Evolutionary conservation across 108 stramenopile genomes (phyloP).

Genomic region (Bacterosira constricta): DNA sequence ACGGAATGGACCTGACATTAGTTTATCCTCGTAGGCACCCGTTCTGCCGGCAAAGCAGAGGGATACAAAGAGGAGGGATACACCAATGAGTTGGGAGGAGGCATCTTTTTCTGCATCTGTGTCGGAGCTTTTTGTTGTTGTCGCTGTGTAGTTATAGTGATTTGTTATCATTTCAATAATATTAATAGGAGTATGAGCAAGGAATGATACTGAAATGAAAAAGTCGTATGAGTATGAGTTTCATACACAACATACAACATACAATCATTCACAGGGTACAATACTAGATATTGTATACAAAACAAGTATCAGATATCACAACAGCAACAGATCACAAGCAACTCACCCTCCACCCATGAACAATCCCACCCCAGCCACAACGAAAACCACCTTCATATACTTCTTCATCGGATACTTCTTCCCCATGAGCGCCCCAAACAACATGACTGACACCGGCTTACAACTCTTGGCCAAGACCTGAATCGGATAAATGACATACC

Average conservation of each 20-base stretch:
- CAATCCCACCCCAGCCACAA: constrained; percentile 92
- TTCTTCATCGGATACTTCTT: constrained; percentile 92
- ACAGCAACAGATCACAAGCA: background rate
- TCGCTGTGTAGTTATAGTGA: constrained; percentile 7
- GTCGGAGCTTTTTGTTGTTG: constrained; percentile 30
- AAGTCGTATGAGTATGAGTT: too few relatives aligned
- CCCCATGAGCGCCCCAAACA: constrained; percentile 96
- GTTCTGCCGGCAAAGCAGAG: constrained; percentile 98
- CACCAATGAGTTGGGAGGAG: constrained; percentile 81
- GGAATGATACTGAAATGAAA: too few relatives aligned
- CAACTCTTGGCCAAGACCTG: constrained; percentile 98
- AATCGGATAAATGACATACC: constrained; percentile 96
- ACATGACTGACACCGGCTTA: constrained; percentile 98
- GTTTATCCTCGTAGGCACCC: constrained; percentile 99
- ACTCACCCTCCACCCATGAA: constrained; percentile 94
- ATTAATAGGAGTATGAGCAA: too few relatives aligned
- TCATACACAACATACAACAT: too few relatives aligned
- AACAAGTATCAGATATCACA: too few relatives aligned
- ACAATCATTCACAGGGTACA: too few relatives aligned
- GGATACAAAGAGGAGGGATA: constrained; percentile 91
- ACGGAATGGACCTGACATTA: constrained; percentile 96
- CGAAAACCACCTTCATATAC: constrained; percentile 93
- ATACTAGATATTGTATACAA: too few relatives aligned
- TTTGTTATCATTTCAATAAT: too few relatives aligned
- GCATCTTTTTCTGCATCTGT: constrained; percentile 59